Evolutionary conservation across 2,329 filamentous ascomycete species (phyloP).

Genomic region (Sporothrix luriei): DNA sequence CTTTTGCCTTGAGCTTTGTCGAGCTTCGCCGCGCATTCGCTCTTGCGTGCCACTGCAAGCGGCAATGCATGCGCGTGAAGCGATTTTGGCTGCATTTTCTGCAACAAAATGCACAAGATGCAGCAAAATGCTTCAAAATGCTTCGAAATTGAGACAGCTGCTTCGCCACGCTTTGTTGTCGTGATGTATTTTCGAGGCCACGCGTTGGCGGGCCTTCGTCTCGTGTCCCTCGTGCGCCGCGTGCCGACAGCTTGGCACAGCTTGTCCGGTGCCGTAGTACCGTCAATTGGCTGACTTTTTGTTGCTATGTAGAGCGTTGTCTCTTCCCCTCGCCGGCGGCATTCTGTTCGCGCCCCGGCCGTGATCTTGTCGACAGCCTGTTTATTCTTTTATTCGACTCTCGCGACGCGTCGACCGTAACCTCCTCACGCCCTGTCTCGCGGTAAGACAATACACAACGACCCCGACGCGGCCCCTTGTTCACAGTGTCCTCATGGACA

Average conservation of each 20-base stretch:
- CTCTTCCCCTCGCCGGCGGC: background rate
- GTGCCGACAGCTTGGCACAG: background rate
- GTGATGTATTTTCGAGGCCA: background rate
- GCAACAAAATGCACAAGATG: background rate
- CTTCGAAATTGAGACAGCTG: background rate
- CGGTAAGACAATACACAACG: background rate
- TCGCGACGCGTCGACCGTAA: conserved; percentile 22
- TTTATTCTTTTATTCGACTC: background rate
- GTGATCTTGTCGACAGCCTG: background rate
- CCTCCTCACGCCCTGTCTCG: background rate
- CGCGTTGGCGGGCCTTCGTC: background rate
- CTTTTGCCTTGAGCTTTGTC: conserved; percentile 19
- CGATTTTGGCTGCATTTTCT: background rate
- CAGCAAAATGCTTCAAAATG: too few relatives aligned
- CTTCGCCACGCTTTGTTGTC: background rate
- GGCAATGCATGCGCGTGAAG: background rate
- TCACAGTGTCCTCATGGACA: conserved; percentile 39
- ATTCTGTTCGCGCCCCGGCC: background rate
- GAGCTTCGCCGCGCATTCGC: background rate
- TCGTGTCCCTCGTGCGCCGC: background rate
- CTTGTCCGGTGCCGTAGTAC: background rate
- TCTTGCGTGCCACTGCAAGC: conserved; percentile 10
- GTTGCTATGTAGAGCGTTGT: conserved; percentile 7
- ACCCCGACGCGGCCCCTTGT: background rate
- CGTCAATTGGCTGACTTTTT: conserved; percentile 1